These are phyloP conservation scores for Cadophora malorum DNA, from an alignment of 2,329 filamentous ascomycete genomes.

Conservation along the genomic window DNA sequence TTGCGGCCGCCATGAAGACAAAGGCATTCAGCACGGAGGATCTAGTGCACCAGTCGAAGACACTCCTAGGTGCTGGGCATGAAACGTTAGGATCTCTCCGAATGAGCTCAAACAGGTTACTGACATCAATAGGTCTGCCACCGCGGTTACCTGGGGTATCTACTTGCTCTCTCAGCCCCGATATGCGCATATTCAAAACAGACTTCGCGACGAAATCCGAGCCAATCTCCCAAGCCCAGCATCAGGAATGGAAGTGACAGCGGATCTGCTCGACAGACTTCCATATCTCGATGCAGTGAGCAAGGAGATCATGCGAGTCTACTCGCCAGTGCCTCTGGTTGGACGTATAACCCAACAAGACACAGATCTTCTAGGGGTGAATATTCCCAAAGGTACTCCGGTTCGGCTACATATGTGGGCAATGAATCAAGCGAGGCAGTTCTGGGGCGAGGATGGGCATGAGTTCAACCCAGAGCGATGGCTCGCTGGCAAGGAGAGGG, in stretches of 20 bases:
- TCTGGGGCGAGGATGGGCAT: slow-evolving; percentile 79
- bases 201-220: slow-evolving; percentile 71
- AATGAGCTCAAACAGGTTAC: background rate
- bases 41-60: slow-evolving; percentile 85
- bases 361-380: slow-evolving; percentile 67
- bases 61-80: slow-evolving; percentile 80
- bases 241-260: slow-evolving; percentile 52
- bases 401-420: slow-evolving; percentile 67
- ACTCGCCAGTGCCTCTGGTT: slow-evolving; percentile 73
- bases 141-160: slow-evolving; percentile 74
- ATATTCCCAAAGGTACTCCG: slow-evolving; percentile 71
- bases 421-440: slow-evolving; percentile 44
- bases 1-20: slow-evolving; percentile 79
- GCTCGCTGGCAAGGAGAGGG: slow-evolving; percentile 55
- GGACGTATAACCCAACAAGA: slow-evolving; percentile 67
- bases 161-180: slow-evolving; percentile 64
- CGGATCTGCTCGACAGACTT: slow-evolving; percentile 69
- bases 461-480: slow-evolving; percentile 81
- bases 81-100: slow-evolving; percentile 62
- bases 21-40: slow-evolving; percentile 77
- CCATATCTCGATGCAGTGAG: slow-evolving; percentile 80
- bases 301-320: slow-evolving; percentile 75
- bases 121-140: slow-evolving; percentile 51
- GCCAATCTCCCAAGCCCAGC: slow-evolving; percentile 60
- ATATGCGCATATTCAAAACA: slow-evolving; percentile 66